Evolutionary conservation across 1,284 basidiomycete genomes (phyloP), one percentile per base, ranked within the genome.

Genomic region (Trichosporon asahii): DNA sequence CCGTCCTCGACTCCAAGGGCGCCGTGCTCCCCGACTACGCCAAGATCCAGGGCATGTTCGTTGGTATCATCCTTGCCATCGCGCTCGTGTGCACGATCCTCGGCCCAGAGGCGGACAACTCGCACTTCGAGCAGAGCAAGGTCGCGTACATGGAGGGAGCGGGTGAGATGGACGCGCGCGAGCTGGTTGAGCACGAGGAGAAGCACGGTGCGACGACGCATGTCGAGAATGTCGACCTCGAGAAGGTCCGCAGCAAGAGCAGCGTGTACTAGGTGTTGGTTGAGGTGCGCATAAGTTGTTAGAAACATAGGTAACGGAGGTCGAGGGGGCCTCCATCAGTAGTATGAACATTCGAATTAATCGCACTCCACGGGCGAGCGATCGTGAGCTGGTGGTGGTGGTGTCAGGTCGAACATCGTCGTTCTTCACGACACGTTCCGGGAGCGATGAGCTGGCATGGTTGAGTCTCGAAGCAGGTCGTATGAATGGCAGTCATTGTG

Each of bases 41-140:
- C 3, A 90, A 85, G 9, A 87, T 95, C 18, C 91, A 93, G 84
- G 94, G 91, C 64, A 94, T 97, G 79, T 86, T 96, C 53, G 91
- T 98, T 70, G 95, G 86, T 27, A 79, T 84, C 7, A 86, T 88
- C 44, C 78, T 82, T 27, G 80, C 76, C 1, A 82, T 77, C 73
- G 78, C 80, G 67, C 68, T 80, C 18, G n/a, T 80, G 65, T 75
- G 70, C 65, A 77, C 93, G 40, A 35, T 92, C 64, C 71, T 80
- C 31, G 83, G 81, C 2, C 79, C 80, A 3, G 84, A 85, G 70
- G 78, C 92, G 75, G 91, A 92, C 78, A 89, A 90, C 12, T 86
- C 89, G 2, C 91, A 91, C 81, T 95, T 95, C 76, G 93, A 95
- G 85, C 88, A 90, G 72, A 87, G 89, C 77, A 91, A 90, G 83